These are phyloP conservation scores for Botrytis pseudocinerea DNA, from an alignment of 2,329 filamentous ascomycete genomes.

Conservation along the genomic window DNA sequence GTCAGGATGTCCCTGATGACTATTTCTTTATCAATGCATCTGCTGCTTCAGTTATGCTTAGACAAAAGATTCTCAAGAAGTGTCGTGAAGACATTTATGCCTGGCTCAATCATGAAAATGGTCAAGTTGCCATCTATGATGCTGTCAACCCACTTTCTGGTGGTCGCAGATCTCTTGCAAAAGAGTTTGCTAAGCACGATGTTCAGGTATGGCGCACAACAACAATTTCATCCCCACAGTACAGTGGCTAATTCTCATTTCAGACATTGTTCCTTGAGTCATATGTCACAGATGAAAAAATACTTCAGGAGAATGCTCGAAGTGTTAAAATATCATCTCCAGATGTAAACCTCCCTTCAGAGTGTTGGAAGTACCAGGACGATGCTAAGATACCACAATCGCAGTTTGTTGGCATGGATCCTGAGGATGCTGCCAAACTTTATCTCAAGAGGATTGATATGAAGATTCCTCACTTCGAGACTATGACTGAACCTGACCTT, in stretches of 20 bases:
- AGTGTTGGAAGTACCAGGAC: slow-evolving; percentile 15
- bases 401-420: slow-evolving; percentile 85
- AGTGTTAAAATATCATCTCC: slow-evolving; percentile 98
- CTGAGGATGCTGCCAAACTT: slow-evolving; percentile 87
- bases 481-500: slow-evolving; percentile 89
- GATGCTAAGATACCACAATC: slow-evolving; percentile 24
- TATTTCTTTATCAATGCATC: slow-evolving; percentile 98
- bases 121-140: slow-evolving; percentile 97
- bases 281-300: slow-evolving; percentile 86
- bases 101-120: slow-evolving; percentile 95
- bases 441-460: slow-evolving; percentile 88
- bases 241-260: slow-evolving; percentile 25
- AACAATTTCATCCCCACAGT: neutral
- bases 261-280: slow-evolving; percentile 97
- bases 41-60: slow-evolving; percentile 84
- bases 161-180: slow-evolving; percentile 80
- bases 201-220: slow-evolving; percentile 63
- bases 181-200: slow-evolving; percentile 97
- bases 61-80: slow-evolving; percentile 96
- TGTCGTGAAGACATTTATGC: slow-evolving; percentile 96
- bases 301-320: slow-evolving; percentile 93
- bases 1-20: slow-evolving; percentile 85
- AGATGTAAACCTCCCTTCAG: slow-evolving; percentile 59
- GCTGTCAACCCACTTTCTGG: slow-evolving; percentile 89
- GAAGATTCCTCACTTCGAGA: slow-evolving; percentile 94